Conservation (phyloP, 2,329 filamentous ascomycete genomes). For the Decorospora gaudefroyi region DNA sequence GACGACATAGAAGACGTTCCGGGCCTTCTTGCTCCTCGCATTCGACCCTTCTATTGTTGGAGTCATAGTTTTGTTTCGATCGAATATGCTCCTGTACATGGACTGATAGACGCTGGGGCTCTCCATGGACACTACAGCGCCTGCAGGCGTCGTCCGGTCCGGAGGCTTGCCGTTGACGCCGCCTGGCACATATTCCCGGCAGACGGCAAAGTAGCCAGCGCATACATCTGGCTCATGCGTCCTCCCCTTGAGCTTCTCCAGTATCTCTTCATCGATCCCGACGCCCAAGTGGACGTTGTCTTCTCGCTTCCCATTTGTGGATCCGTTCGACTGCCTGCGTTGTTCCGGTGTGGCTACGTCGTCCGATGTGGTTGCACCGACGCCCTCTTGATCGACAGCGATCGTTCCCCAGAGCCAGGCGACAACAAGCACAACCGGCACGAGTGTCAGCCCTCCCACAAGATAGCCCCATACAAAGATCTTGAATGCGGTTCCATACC, state of each 20-base stretch:
- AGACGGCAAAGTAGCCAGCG: slow-evolving; percentile 93
- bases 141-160: slow-evolving; percentile 79
- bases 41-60: slow-evolving; percentile 60
- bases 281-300: slow-evolving; percentile 22
- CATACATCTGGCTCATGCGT: slow-evolving; percentile 74
- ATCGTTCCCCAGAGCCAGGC: slow-evolving; percentile 30
- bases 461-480: slow-evolving; percentile 37
- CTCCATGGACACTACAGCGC: slow-evolving; percentile 74
- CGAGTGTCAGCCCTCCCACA: slow-evolving; percentile 30
- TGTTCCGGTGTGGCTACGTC: slow-evolving; percentile 1
- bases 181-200: slow-evolving; percentile 86
- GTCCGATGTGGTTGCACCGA: slow-evolving; percentile 1
- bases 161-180: slow-evolving; percentile 92
- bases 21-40: slow-evolving; percentile 63
- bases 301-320: slow-evolving; percentile 14
- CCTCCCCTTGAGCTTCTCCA: slow-evolving; percentile 31
- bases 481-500: slow-evolving; percentile 30
- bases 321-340: slow-evolving; percentile 21
- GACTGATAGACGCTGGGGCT: slow-evolving; percentile 96
- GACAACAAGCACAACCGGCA: slow-evolving; percentile 22
- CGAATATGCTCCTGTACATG: slow-evolving; percentile 97
- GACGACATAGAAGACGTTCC: slow-evolving; percentile 93
- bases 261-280: slow-evolving; percentile 30
- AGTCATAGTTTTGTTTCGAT: slow-evolving; percentile 66
- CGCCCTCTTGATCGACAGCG: slow-evolving; percentile 15